Conservation (phyloP, 208 protist species). For the Leishmania guyanensis region DNA sequence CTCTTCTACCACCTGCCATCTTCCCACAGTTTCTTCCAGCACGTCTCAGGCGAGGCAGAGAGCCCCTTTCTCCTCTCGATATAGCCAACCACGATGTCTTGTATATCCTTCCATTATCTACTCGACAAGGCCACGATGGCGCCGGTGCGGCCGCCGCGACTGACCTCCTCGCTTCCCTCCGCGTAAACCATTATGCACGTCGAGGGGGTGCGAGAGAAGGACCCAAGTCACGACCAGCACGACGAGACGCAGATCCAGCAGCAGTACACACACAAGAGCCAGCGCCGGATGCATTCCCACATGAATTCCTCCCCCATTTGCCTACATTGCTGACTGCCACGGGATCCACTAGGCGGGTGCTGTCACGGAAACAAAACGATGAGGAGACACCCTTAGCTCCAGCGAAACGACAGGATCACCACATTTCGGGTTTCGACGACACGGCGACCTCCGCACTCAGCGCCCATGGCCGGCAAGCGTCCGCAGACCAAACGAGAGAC, state of each 20-base stretch:
- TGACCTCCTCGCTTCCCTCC: neutral
- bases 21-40: neutral
- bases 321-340: slow-evolving; percentile 17
- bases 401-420: slow-evolving; percentile 21
- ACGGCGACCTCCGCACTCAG: slow-evolving; percentile 12
- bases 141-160: slow-evolving; percentile 10
- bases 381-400: slow-evolving; percentile 22
- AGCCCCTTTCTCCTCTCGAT: neutral
- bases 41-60: neutral
- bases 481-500: neutral
- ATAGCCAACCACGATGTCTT: neutral
- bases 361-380: slow-evolving; percentile 30
- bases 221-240: slow-evolving; percentile 15
- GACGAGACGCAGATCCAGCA: slow-evolving; percentile 28
- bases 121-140: neutral
- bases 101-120: neutral
- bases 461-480: slow-evolving; percentile 20
- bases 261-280: slow-evolving; percentile 27
- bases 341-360: slow-evolving; percentile 13
- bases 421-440: slow-evolving; percentile 25
- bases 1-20: neutral
- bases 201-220: slow-evolving; percentile 12
- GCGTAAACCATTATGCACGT: slow-evolving; percentile 2
- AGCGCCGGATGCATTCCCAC: slow-evolving; percentile 27
- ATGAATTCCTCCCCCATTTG: slow-evolving; percentile 13